These are phyloP conservation scores for Hamamelis virginiana DNA, from an alignment of 164 flowering plant genomes.

Conservation along the genomic window DNA sequence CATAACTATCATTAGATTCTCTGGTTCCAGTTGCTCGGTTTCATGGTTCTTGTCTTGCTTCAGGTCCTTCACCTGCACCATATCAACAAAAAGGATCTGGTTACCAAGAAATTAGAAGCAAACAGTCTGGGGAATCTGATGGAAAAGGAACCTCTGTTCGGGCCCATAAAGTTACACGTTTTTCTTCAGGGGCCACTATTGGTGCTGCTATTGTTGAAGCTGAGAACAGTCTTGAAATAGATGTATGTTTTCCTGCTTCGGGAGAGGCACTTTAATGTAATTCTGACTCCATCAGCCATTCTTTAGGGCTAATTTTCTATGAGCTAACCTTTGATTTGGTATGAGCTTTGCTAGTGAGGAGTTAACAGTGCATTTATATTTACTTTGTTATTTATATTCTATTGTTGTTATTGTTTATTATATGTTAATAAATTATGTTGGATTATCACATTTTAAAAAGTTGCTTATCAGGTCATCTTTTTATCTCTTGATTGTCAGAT, in stretches of 20 bases:
- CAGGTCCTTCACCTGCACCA: constrained; percentile 64
- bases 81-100: constrained; percentile 38
- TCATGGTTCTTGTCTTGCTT: constrained; percentile 80
- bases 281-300: no score
- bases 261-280: no score
- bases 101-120: constrained; percentile 15
- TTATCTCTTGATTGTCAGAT: constrained; percentile 28
- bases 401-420: no score
- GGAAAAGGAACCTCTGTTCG: constrained; percentile 25
- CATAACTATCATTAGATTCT: constrained; percentile 40
- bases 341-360: no score
- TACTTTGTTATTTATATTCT: no score
- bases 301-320: no score
- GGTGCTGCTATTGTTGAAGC: constrained; percentile 97
- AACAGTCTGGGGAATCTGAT: constrained; percentile 22
- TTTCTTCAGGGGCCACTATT: constrained; percentile 58
- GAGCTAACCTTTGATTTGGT: no score
- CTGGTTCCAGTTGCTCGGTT: constrained; percentile 63
- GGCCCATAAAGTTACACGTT: constrained; percentile 48
- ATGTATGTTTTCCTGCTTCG: no score
- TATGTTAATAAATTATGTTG: no score
- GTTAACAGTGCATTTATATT: no score
- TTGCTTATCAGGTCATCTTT: neutral
- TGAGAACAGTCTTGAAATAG: constrained; percentile 64
- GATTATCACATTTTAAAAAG: no score